Evolutionary conservation across 2,329 filamentous ascomycete species (phyloP).

Genomic region (Neonectria hederae): DNA sequence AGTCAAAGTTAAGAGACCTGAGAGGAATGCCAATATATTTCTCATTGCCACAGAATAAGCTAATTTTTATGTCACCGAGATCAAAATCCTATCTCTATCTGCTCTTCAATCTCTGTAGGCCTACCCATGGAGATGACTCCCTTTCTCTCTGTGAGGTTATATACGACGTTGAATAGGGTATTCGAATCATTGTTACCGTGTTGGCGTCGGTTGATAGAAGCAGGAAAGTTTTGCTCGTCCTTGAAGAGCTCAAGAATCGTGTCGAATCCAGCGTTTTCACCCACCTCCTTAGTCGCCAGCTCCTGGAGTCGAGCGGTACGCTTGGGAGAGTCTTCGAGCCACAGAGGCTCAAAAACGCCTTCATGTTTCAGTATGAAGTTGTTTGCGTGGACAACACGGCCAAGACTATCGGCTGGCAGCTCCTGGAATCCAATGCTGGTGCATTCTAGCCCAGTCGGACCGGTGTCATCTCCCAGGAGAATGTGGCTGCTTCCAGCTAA

Average conservation of each 20-base stretch:
- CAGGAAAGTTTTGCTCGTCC: conserved; percentile 4
- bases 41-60: not conserved
- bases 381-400: conserved; percentile 31
- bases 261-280: not conserved
- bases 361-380: conserved; percentile 32
- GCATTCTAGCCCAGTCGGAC: conserved; percentile 35
- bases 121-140: conserved; percentile 1
- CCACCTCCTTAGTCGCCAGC: conserved; percentile 6
- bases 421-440: conserved; percentile 32
- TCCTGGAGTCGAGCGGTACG: conserved; percentile 21
- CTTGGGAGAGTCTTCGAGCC: conserved; percentile 26
- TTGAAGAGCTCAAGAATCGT: conserved; percentile 6
- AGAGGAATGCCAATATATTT: no score
- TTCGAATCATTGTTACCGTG: not conserved
- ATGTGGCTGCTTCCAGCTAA: conserved; percentile 37
- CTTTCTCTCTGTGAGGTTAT: conserved; percentile 2
- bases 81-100: conserved; percentile 16
- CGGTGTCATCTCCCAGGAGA: conserved; percentile 23
- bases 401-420: conserved; percentile 14
- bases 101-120: conserved; percentile 13
- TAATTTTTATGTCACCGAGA: not conserved
- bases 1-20: no score
- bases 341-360: conserved; percentile 26
- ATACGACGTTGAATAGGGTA: conserved; percentile 4
- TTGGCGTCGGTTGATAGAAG: conserved; percentile 4